Evolutionary conservation across 352 stramenopile genomes (phyloP), one percentile per base, ranked within the genome.

Genomic region (Plasmopara muralis): DNA sequence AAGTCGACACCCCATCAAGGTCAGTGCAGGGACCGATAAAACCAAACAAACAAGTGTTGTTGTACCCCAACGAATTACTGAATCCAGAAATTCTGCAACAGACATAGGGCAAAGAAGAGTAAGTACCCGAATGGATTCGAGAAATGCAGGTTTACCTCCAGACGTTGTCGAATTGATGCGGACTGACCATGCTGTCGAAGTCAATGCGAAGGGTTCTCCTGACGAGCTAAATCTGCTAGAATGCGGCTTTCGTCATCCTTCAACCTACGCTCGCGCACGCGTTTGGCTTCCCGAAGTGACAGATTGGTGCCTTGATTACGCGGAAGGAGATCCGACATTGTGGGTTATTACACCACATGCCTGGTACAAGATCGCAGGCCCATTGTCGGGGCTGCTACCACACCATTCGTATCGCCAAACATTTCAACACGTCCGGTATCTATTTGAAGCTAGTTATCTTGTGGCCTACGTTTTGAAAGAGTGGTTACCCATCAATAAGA

Each of bases 291-390:
- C 79, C 43, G 80, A 93, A 61, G 90, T 93, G 49, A 85, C 77
- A 6, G 83, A 93, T 52, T 93, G 83, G 83, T 93, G 83, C 55
- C 58, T 93, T n/a, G 83, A 93, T 43, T 93, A 89, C 50, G 82
- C 79, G 14, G 79, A 93, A 50, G 83, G 83, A 13, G 83, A 93
- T 50, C 83, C 83, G 20, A 93, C 83, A 8, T 50, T 93, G 20
- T 93, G 83, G 83, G 77, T 93, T 20, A 79, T 93, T 45, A 93
- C 83, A n/a, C 70, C 72, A 10, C 61, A 80, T 52, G 74, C 83
- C 1, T 93, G 83, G 83, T 93, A 93, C 63, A 93, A 93, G 50
- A 85, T 93, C 44, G 83, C 77, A 28, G 83, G 83, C 3, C 79
- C 83, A 6, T 55, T 93, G 28, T 89, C 83, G 0, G 83, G 83